Conservation (phyloP, 2,329 filamentous ascomycete species). For the Trichoderma koningii region DNA sequence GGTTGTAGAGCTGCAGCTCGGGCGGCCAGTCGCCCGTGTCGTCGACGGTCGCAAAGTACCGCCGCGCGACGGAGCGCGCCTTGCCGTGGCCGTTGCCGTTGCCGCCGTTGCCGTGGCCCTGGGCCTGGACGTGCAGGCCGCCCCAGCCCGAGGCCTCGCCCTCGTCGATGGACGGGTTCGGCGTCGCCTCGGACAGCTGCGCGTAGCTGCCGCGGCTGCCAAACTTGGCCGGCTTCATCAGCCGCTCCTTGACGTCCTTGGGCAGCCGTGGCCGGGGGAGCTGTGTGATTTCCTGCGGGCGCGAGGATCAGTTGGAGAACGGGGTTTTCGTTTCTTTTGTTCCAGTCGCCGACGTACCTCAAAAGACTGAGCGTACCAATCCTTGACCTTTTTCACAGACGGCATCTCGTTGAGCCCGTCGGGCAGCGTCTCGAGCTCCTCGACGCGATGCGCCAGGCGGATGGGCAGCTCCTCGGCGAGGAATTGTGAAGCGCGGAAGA, state of each 20-base stretch:
- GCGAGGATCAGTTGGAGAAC: not conserved
- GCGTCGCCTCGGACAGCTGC: slow-evolving; percentile 78
- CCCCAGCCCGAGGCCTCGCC: slow-evolving; percentile 73
- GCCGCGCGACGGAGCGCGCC: slow-evolving; percentile 53
- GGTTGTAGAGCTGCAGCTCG: slow-evolving; percentile 92
- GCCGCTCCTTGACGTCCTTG: slow-evolving; percentile 73
- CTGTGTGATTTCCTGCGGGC: slow-evolving; percentile 81
- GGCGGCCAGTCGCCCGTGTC: slow-evolving; percentile 89
- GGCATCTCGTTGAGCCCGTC: slow-evolving; percentile 98
- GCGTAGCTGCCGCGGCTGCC: slow-evolving; percentile 63
- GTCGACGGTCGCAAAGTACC: slow-evolving; percentile 90
- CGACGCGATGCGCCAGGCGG: slow-evolving; percentile 90
- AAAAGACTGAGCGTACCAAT: slow-evolving; percentile 99
- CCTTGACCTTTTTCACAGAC: slow-evolving; percentile 89
- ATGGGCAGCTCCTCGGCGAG: slow-evolving; percentile 98
- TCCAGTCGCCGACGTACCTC: slow-evolving; percentile 67
- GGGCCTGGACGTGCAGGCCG: slow-evolving; percentile 44
- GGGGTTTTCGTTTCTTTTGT: not conserved
- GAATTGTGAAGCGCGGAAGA: slow-evolving; percentile 97
- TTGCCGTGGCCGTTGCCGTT: slow-evolving; percentile 40
- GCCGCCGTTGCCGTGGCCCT: slow-evolving; percentile 48
- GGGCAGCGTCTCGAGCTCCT: slow-evolving; percentile 87
- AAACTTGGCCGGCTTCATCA: slow-evolving; percentile 67
- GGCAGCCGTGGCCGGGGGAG: slow-evolving; percentile 76
- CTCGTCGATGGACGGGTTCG: slow-evolving; percentile 84